Evolutionary conservation across 768 basidiomycete genomes (phyloP).

Genomic region (Phanerochaete sordida): DNA sequence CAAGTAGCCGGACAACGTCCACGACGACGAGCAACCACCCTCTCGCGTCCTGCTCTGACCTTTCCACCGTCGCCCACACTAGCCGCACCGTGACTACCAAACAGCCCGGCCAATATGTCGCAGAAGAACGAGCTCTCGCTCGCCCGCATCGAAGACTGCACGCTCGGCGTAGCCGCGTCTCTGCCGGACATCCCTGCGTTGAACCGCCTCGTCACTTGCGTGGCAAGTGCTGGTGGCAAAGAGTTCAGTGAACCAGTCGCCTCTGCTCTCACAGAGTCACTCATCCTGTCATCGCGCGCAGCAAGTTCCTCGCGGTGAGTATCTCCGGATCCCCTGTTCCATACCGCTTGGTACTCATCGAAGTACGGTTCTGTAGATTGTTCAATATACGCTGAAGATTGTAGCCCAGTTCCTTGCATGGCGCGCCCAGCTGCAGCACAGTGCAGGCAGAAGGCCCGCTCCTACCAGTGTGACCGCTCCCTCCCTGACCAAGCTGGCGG

Average conservation of each 20-base stretch:
- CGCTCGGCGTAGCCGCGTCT: slow-evolving; percentile 59
- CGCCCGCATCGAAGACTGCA: slow-evolving; percentile 54
- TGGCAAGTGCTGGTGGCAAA: slow-evolving; percentile 84
- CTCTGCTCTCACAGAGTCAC: neutral
- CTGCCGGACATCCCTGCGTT: slow-evolving; percentile 60
- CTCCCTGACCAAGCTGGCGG: slow-evolving; percentile 50
- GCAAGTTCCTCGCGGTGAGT: slow-evolving; percentile 2
- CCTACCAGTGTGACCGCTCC: slow-evolving; percentile 53
- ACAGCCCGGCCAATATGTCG: slow-evolving; percentile 43
- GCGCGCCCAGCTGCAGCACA: slow-evolving; percentile 67
- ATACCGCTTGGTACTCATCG: neutral
- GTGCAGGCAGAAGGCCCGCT: slow-evolving; percentile 52
- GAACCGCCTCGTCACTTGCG: slow-evolving; percentile 69
- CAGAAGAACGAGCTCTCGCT: slow-evolving; percentile 41
- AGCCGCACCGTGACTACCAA: neutral
- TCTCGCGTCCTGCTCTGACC: neutral
- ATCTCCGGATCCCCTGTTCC: neutral
- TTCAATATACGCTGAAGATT: slow-evolving; percentile 73
- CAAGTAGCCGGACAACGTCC: neutral
- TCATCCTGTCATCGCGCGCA: neutral
- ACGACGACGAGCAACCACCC: neutral
- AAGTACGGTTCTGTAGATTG: slow-evolving; percentile 40
- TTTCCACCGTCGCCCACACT: neutral
- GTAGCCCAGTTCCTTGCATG: slow-evolving; percentile 61
- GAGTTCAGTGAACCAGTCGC: slow-evolving; percentile 47